phyloP scores from a whole-genome alignment of 2,329 filamentous ascomycete genomes.

The Didymella pinodella region DNA sequence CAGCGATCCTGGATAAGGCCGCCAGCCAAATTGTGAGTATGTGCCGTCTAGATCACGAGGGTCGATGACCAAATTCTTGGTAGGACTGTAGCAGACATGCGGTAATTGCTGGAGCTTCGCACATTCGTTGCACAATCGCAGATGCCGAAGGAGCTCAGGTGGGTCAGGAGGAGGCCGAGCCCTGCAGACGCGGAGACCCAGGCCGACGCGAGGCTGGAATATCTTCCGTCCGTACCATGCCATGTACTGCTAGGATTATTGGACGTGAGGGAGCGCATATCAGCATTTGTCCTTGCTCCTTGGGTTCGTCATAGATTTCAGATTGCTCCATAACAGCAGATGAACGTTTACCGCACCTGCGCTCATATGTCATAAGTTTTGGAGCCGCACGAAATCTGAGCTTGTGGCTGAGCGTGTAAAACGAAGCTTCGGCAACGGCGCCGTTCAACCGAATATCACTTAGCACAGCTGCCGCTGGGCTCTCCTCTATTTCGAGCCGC shows the following conservation, averaged over 20 bases:
- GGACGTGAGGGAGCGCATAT: neutral
- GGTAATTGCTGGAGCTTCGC: neutral
- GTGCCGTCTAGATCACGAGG: too few species aligned
- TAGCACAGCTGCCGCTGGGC: neutral
- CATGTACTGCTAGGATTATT: neutral
- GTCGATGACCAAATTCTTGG: neutral
- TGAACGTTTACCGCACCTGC: neutral
- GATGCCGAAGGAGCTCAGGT: neutral
- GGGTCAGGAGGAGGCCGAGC: neutral
- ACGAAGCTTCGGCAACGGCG: neutral
- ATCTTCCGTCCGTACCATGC: neutral
- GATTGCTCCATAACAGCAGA: neutral
- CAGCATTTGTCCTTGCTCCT: neutral
- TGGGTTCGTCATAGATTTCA: slow-evolving; percentile 2
- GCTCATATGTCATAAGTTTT: neutral
- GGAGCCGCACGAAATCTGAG: neutral
- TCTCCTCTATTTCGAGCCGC: neutral
- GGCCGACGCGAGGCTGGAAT: neutral
- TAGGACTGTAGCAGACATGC: neutral
- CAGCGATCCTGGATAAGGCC: too few species aligned
- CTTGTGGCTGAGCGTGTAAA: neutral
- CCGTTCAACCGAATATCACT: neutral
- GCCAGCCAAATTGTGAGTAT: neutral
- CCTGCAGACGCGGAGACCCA: neutral
- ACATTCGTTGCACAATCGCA: neutral